phyloP scores from a whole-genome alignment of 2,329 filamentous ascomycete genomes.

The Reticulascus tulasneorum region DNA sequence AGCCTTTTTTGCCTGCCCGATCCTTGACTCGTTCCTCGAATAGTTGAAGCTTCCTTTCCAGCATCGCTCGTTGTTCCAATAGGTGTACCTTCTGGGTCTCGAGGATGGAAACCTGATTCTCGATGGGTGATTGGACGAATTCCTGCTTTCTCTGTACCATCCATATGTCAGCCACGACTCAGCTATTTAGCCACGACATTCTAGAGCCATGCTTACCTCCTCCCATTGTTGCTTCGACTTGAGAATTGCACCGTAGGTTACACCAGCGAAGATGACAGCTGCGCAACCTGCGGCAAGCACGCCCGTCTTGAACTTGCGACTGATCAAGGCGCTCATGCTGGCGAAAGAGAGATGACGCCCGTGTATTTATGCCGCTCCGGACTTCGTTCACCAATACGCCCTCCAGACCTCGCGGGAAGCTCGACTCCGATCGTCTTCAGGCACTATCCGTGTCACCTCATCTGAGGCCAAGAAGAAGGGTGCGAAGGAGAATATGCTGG shows the following conservation, averaged over 20 bases:
- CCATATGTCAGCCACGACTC: too few species aligned
- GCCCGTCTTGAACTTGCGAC: conserved; percentile 17
- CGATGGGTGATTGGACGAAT: conserved; percentile 33
- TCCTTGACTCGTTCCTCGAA: conserved; percentile 36
- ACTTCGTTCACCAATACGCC: conserved; percentile 22
- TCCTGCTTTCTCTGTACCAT: conserved; percentile 28
- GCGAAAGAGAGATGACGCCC: too few species aligned
- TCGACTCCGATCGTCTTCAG: conserved; percentile 16
- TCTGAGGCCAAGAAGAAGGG: not conserved
- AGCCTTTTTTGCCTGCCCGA: conserved; percentile 21
- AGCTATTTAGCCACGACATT: too few species aligned
- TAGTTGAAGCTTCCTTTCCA: conserved; percentile 38
- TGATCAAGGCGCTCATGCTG: conserved; percentile 10
- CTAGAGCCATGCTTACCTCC: conserved; percentile 35
- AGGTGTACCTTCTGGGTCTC: conserved; percentile 37
- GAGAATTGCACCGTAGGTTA: conserved; percentile 45
- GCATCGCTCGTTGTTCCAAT: conserved; percentile 29
- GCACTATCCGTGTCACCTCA: conserved; percentile 13
- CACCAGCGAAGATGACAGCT: conserved; percentile 42
- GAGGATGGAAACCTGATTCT: conserved; percentile 42
- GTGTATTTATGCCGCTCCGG: too few species aligned
- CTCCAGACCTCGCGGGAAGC: conserved; percentile 21
- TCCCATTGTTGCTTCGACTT: conserved; percentile 45
- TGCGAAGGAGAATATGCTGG: conserved; percentile 4
- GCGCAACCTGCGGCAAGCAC: conserved; percentile 38